Evolutionary conservation across 2,329 filamentous ascomycete species (phyloP).

Genomic region (Podosphaera fusca): DNA sequence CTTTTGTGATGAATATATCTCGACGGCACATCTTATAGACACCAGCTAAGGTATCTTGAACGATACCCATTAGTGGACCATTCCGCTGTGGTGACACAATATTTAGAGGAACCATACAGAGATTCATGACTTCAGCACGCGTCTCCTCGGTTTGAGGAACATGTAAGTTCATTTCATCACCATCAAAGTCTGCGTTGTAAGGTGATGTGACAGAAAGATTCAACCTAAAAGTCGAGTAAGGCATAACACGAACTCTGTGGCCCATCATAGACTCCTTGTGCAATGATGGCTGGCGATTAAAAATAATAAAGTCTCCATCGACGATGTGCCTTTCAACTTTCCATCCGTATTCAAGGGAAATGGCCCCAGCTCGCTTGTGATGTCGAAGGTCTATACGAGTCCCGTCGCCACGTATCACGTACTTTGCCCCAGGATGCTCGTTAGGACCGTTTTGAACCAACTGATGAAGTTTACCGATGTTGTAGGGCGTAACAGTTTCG

Average conservation of each 20-base stretch:
- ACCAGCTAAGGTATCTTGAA: slow-evolving; percentile 90
- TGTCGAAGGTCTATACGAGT: slow-evolving; percentile 88
- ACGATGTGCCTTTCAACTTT: slow-evolving; percentile 95
- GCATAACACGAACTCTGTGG: slow-evolving; percentile 92
- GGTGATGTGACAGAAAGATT: slow-evolving; percentile 95
- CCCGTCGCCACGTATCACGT: slow-evolving; percentile 82
- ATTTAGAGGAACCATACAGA: slow-evolving; percentile 95
- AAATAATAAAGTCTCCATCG: slow-evolving; percentile 93
- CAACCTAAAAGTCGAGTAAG: slow-evolving; percentile 92
- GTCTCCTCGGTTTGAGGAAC: slow-evolving; percentile 96
- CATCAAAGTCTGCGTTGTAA: slow-evolving; percentile 99
- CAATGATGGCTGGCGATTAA: slow-evolving; percentile 96
- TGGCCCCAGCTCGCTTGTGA: slow-evolving; percentile 62
- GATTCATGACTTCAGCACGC: slow-evolving; percentile 74
- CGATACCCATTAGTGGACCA: slow-evolving; percentile 95
- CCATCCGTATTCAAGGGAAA: slow-evolving; percentile 86
- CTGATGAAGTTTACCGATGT: slow-evolving; percentile 75
- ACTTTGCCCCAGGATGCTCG: slow-evolving; percentile 86
- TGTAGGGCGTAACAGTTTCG: slow-evolving; percentile 92
- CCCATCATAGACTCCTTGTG: slow-evolving; percentile 99
- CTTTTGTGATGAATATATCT: slow-evolving; percentile 74
- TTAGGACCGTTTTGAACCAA: slow-evolving; percentile 86
- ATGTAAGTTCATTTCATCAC: slow-evolving; percentile 99
- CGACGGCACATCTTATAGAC: slow-evolving; percentile 90
- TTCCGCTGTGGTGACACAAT: slow-evolving; percentile 97